Conservation (phyloP, 306 rosid species). For the Vigna radiata region DNA sequence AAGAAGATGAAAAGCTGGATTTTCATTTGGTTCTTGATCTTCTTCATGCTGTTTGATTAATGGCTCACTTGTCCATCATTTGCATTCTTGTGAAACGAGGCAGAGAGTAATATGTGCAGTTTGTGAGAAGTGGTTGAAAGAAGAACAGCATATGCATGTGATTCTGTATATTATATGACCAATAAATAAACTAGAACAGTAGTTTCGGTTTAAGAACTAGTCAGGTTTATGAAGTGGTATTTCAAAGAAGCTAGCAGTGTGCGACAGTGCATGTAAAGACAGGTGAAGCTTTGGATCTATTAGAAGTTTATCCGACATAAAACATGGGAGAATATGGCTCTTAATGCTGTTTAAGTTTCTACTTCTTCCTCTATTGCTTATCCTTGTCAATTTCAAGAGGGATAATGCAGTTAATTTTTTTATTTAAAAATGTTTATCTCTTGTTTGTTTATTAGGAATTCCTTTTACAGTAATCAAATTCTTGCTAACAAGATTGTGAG, state of each 20-base stretch:
- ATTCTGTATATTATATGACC: slow-evolving; percentile 47
- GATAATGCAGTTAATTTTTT: slow-evolving; percentile 22
- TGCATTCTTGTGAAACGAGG: slow-evolving; percentile 41
- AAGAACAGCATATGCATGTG: slow-evolving; percentile 48
- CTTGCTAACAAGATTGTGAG: slow-evolving; percentile 38
- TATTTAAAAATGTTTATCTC: slow-evolving; percentile 8
- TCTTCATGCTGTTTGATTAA: slow-evolving; percentile 44
- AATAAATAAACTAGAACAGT: slow-evolving; percentile 48
- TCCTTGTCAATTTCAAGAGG: slow-evolving; percentile 53
- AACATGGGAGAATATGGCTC: slow-evolving; percentile 85
- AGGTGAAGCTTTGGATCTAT: slow-evolving; percentile 68
- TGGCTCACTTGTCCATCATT: slow-evolving; percentile 60
- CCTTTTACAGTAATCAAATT: slow-evolving; percentile 36
- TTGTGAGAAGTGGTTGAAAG: slow-evolving; percentile 51
- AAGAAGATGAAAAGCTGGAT: slow-evolving; percentile 58
- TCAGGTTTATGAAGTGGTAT: slow-evolving; percentile 59
- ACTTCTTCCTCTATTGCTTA: slow-evolving; percentile 36
- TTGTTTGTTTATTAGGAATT: slow-evolving; percentile 44
- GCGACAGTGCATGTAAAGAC: slow-evolving; percentile 50
- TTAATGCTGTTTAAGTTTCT: slow-evolving; percentile 45
- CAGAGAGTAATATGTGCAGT: slow-evolving; percentile 21
- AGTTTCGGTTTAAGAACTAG: slow-evolving; percentile 50
- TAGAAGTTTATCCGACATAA: slow-evolving; percentile 83
- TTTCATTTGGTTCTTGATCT: slow-evolving; percentile 55
- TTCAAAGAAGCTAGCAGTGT: slow-evolving; percentile 57